Percentiles rank a stretch among this genome's conserved stretches.
Evolutionary conservation across 2,329 filamentous ascomycete genomes (phyloP).

Genomic region (Phyllosticta paracitricarpa): DNA sequence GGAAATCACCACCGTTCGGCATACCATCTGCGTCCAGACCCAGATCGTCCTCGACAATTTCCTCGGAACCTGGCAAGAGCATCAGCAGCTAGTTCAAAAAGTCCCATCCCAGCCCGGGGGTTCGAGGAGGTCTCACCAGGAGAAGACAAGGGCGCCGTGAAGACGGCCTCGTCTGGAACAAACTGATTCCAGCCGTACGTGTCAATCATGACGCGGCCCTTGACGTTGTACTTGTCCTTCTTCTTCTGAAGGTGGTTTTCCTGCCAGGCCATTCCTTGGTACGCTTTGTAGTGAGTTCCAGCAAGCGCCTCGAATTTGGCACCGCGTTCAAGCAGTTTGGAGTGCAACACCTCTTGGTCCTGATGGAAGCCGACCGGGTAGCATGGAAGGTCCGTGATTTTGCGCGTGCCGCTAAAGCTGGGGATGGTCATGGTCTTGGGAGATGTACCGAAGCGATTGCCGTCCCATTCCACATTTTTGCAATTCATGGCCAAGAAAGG

Average conservation of each 20-base stretch:
- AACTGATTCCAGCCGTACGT: slow-evolving; percentile 43
- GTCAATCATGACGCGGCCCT: slow-evolving; percentile 44
- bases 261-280: slow-evolving; percentile 37
- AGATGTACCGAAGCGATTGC: slow-evolving; percentile 22
- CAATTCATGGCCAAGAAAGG: slow-evolving; percentile 29
- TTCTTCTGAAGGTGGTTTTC: slow-evolving; percentile 18
- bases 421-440: slow-evolving; percentile 20
- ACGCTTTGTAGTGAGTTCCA: slow-evolving; percentile 41
- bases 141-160: slow-evolving; percentile 26
- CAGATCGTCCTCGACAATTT: background rate
- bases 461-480: slow-evolving; percentile 29
- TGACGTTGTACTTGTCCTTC: slow-evolving; percentile 34
- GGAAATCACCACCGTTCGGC: slow-evolving; percentile 22
- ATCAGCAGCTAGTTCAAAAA: background rate
- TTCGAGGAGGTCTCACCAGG: slow-evolving; percentile 15
- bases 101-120: background rate
- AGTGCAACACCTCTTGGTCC: slow-evolving; percentile 28
- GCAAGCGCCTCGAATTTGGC: slow-evolving; percentile 36
- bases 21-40: slow-evolving; percentile 19
- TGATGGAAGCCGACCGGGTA: slow-evolving; percentile 38
- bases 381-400: slow-evolving; percentile 32
- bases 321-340: slow-evolving; percentile 36
- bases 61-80: background rate
- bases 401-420: slow-evolving; percentile 29
- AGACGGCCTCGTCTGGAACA: slow-evolving; percentile 33